Conservation (phyloP, 2,329 filamentous ascomycete species). For the Alternaria metachromatica region DNA sequence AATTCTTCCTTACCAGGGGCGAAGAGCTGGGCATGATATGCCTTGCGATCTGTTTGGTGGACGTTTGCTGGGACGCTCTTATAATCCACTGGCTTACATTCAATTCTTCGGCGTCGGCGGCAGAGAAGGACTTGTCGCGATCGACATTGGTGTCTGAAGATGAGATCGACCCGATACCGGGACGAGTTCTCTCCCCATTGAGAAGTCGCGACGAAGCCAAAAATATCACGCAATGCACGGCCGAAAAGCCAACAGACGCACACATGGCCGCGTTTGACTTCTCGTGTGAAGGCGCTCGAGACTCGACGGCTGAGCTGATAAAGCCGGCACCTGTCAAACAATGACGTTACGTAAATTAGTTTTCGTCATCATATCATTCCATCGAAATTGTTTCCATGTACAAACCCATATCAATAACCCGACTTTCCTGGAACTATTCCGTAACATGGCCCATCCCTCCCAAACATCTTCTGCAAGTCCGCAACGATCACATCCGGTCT, state of each 20-base stretch:
- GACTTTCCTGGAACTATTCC: conserved; percentile 42
- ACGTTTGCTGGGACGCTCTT: conserved; percentile 33
- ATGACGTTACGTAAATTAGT: neutral
- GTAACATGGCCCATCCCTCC: conserved; percentile 50
- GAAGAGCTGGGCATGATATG: conserved; percentile 49
- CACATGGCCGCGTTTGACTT: neutral
- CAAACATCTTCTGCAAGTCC: conserved; percentile 67
- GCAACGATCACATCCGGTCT: conserved; percentile 59
- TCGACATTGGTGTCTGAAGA: neutral
- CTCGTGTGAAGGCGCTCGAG: neutral
- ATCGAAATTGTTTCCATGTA: neutral
- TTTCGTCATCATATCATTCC: neutral
- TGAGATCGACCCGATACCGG: neutral
- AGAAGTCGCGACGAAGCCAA: neutral
- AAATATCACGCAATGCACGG: neutral
- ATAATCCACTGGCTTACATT: conserved; percentile 31
- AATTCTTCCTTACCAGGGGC: conserved; percentile 40
- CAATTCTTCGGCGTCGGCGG: conserved; percentile 11
- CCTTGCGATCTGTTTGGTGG: conserved; percentile 47
- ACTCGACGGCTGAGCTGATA: neutral
- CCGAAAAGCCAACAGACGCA: neutral
- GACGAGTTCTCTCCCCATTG: neutral
- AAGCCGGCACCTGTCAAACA: neutral
- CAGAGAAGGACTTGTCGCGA: conserved; percentile 11
- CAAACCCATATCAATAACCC: conserved; percentile 26